These are phyloP conservation scores for Sporisorium graminicola DNA, from an alignment of 1,284 basidiomycete genomes.

Conservation along the genomic window DNA sequence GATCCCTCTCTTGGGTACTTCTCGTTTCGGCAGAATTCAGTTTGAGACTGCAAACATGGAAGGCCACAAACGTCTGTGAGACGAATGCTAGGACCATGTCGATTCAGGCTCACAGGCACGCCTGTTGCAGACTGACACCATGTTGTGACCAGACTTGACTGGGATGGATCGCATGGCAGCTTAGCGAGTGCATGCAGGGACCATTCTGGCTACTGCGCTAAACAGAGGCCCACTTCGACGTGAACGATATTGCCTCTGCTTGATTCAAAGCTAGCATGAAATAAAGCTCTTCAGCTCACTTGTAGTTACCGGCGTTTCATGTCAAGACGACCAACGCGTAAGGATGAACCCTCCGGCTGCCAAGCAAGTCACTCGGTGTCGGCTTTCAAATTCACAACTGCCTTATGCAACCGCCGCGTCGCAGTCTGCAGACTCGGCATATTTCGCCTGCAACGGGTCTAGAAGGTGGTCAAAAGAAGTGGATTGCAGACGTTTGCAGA, in stretches of 20 bases:
- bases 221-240: no score
- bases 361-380: background rate
- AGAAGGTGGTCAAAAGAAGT: background rate
- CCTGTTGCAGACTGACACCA: no score
- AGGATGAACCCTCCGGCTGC: background rate
- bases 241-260: no score
- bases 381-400: background rate
- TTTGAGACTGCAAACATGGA: background rate
- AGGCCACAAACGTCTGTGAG: background rate
- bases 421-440: background rate
- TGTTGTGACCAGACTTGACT: no score
- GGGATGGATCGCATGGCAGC: no score
- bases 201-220: no score
- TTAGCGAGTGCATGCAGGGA: no score
- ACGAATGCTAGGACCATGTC: slow-evolving; percentile 4
- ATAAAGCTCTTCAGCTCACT: no score
- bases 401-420: background rate
- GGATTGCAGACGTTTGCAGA: background rate
- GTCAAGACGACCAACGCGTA: no score
- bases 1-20: background rate
- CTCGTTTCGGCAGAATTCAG: background rate
- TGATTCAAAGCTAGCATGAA: no score
- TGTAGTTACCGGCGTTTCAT: no score
- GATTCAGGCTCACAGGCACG: background rate
- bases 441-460: background rate